Evolutionary conservation across 768 basidiomycete species (phyloP).

Genomic region (Suillus weaverae): DNA sequence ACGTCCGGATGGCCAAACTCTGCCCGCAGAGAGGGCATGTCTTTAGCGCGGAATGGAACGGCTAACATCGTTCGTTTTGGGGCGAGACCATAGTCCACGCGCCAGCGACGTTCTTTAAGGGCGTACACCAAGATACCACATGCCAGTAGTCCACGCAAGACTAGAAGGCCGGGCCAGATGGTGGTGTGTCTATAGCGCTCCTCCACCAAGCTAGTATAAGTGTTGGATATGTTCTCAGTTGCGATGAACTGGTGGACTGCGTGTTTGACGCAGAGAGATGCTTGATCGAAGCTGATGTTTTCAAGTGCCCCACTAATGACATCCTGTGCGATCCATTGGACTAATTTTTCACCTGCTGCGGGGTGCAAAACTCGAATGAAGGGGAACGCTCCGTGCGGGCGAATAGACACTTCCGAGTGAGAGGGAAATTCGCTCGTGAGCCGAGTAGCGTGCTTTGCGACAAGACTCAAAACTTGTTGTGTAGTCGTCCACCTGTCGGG

Average conservation of each 20-base stretch:
- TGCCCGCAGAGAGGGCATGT: not conserved
- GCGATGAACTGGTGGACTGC: conserved; percentile 28
- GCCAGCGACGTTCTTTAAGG: not conserved
- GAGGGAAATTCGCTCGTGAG: conserved; percentile 12
- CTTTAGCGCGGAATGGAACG: not conserved
- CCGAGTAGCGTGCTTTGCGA: conserved; percentile 16
- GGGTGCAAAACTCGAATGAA: conserved; percentile 16
- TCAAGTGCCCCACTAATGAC: conserved; percentile 11
- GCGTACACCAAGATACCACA: not conserved
- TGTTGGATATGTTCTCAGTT: conserved; percentile 2
- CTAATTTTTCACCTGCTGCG: conserved; percentile 9
- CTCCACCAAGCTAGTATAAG: conserved; percentile 9
- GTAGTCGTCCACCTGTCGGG: conserved; percentile 21
- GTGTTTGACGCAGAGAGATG: not conserved
- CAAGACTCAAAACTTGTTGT: conserved; percentile 30
- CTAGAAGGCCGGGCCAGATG: not conserved
- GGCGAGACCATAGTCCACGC: not conserved
- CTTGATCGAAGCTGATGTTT: conserved; percentile 1
- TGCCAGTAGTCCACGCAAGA: not conserved
- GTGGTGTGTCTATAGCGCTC: not conserved
- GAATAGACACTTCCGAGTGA: conserved; percentile 20
- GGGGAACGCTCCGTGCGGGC: conserved; percentile 6
- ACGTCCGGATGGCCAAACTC: not conserved
- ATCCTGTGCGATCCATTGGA: conserved; percentile 14
- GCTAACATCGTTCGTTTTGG: not conserved